phyloP scores from a whole-genome alignment of 306 rosid species.

The Acmispon strigosus region DNA sequence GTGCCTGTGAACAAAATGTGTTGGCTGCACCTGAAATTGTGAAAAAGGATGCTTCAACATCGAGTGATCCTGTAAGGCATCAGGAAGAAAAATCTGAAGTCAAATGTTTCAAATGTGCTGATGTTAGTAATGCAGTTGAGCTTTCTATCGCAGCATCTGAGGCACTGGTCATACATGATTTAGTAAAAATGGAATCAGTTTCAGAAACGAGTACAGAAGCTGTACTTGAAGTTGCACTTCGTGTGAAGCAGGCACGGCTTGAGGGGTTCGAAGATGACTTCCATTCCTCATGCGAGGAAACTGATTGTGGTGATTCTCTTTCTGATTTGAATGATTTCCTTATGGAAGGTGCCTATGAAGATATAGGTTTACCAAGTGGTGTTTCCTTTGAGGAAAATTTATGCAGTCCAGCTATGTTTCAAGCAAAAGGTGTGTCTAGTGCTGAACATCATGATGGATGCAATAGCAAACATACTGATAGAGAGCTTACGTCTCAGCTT shows the following conservation, averaged over 20 bases:
- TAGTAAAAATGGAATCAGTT: constrained; percentile 35
- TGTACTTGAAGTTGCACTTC: constrained; percentile 72
- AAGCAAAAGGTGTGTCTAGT: constrained; percentile 35
- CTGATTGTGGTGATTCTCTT: constrained; percentile 52
- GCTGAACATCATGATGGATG: constrained; percentile 21
- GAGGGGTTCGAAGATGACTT: constrained; percentile 41
- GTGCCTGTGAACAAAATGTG: constrained; percentile 26
- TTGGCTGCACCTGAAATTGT: constrained; percentile 24
- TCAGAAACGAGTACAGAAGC: constrained; percentile 36
- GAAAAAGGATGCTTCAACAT: constrained; percentile 22
- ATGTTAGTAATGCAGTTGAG: constrained; percentile 54
- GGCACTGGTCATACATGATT: constrained; percentile 76
- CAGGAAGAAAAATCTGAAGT: constrained; percentile 26
- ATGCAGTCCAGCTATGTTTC: constrained; percentile 27
- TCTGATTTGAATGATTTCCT: constrained; percentile 71
- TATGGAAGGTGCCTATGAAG: constrained; percentile 70
- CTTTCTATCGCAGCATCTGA: constrained; percentile 85
- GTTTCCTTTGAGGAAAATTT: constrained; percentile 18
- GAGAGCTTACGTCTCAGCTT: constrained; percentile 24
- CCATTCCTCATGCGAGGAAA: constrained; percentile 30
- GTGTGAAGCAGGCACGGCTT: constrained; percentile 62
- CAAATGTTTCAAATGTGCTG: constrained; percentile 32
- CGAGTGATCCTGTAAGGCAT: constrained; percentile 27
- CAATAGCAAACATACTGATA: constrained; percentile 18
- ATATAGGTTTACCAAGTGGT: constrained; percentile 54